These are phyloP conservation scores for Elsinoe necatrix DNA, from an alignment of 2,329 filamentous ascomycete genomes.

Conservation along the genomic window DNA sequence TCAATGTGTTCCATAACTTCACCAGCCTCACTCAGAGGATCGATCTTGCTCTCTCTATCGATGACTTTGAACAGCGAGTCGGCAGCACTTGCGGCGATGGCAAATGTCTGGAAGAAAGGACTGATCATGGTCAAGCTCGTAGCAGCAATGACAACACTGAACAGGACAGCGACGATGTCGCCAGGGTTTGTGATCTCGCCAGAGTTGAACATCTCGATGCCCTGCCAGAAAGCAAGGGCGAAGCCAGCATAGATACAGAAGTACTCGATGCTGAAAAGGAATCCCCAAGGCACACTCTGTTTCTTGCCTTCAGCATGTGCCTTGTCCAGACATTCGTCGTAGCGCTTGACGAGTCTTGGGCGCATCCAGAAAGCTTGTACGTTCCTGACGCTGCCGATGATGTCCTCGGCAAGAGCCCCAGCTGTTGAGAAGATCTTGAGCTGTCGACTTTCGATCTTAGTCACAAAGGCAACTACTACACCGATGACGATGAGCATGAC, in stretches of 20 bases:
- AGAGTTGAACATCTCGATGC: slow-evolving; percentile 22
- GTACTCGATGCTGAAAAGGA: slow-evolving; percentile 33
- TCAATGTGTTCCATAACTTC: background rate
- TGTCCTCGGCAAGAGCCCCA: slow-evolving; percentile 38
- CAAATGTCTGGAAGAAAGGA: slow-evolving; percentile 31
- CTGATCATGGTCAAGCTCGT: slow-evolving; percentile 29
- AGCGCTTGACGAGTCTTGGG: slow-evolving; percentile 31
- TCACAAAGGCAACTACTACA: slow-evolving; percentile 26
- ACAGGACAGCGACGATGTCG: slow-evolving; percentile 21
- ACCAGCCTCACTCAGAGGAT: slow-evolving; percentile 21
- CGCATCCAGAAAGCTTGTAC: slow-evolving; percentile 39
- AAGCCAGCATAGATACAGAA: slow-evolving; percentile 32
- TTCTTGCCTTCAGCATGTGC: slow-evolving; percentile 35
- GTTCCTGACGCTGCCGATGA: slow-evolving; percentile 37
- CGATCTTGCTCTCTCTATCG: slow-evolving; percentile 28
- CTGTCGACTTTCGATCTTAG: slow-evolving; percentile 13
- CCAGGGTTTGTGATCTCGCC: slow-evolving; percentile 18
- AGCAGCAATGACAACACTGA: slow-evolving; percentile 23
- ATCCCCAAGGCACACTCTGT: slow-evolving; percentile 18
- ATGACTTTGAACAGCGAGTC: slow-evolving; percentile 30
- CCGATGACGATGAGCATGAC: slow-evolving; percentile 27
- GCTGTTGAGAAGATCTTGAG: slow-evolving; percentile 29
- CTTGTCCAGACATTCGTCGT: slow-evolving; percentile 31
- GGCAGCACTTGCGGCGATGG: slow-evolving; percentile 30
- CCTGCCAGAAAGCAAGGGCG: slow-evolving; percentile 32